phyloP scores from a whole-genome alignment of 2,329 filamentous ascomycete species.

The Amauroascus niger region DNA sequence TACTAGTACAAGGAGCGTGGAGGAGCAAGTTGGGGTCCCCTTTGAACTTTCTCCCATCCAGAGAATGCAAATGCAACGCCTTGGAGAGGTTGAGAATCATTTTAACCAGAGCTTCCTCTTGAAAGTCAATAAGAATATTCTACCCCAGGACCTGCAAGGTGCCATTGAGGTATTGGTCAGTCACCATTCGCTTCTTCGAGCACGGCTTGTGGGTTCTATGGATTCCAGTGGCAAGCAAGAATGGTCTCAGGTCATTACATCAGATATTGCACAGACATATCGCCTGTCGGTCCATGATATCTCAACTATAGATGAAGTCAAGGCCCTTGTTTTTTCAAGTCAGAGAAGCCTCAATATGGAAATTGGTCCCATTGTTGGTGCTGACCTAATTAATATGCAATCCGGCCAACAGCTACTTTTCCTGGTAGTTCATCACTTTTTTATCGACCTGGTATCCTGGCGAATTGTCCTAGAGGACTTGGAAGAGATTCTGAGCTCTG shows the following conservation, averaged over 20 bases:
- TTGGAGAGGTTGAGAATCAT: slow-evolving; percentile 8
- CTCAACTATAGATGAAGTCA: neutral
- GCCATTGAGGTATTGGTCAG: slow-evolving; percentile 11
- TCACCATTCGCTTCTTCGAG: slow-evolving; percentile 1
- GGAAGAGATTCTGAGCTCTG: slow-evolving; percentile 22
- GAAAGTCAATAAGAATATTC: slow-evolving; percentile 16
- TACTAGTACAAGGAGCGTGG: neutral
- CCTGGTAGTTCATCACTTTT: slow-evolving; percentile 16
- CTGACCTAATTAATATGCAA: slow-evolving; percentile 2
- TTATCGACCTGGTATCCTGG: slow-evolving; percentile 20
- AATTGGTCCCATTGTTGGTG: slow-evolving; percentile 16
- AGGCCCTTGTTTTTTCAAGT: slow-evolving; percentile 19
- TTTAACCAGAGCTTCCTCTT: slow-evolving; percentile 19
- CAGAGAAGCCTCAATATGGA: slow-evolving; percentile 27
- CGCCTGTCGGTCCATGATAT: neutral
- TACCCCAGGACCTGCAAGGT: slow-evolving; percentile 22
- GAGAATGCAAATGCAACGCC: slow-evolving; percentile 15
- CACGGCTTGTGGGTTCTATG: neutral
- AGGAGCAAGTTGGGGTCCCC: neutral
- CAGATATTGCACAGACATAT: neutral
- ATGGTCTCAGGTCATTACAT: slow-evolving; percentile 18
- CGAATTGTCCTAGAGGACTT: slow-evolving; percentile 15
- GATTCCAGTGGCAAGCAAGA: neutral
- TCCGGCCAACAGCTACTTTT: neutral
- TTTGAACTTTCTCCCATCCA: slow-evolving; percentile 19